Evolutionary conservation across 2,329 filamentous ascomycete species (phyloP).

Genomic region (Parastagonospora avenae): DNA sequence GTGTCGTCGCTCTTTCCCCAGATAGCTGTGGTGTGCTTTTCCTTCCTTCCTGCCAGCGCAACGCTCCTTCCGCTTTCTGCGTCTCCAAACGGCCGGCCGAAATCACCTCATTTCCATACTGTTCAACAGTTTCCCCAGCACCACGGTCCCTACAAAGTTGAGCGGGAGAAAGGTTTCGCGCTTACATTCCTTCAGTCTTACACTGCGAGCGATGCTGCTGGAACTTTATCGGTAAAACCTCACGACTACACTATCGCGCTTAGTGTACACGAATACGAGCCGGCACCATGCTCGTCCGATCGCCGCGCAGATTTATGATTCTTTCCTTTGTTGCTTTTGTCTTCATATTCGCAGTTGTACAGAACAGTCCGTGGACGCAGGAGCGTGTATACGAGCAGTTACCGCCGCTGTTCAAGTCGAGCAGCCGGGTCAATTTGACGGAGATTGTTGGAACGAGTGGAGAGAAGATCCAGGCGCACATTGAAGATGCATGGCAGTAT

Average conservation of each 20-base stretch:
- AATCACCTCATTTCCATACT: too few relatives aligned
- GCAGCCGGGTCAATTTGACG: conserved; percentile 15
- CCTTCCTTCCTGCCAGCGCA: too few relatives aligned
- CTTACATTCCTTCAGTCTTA: not conserved
- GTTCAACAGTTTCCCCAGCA: too few relatives aligned
- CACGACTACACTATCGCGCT: conserved; percentile 12
- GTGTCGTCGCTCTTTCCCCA: too few relatives aligned
- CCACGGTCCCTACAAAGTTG: too few relatives aligned
- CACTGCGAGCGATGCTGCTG: conserved; percentile 22
- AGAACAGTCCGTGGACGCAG: conserved; percentile 35
- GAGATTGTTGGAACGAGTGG: conserved; percentile 12
- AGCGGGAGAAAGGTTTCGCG: too few relatives aligned
- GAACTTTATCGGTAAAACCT: conserved; percentile 16
- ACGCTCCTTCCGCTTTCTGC: too few relatives aligned
- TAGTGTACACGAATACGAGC: conserved; percentile 24
- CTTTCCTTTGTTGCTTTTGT: conserved; percentile 43
- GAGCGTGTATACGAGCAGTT: conserved; percentile 33
- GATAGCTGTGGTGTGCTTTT: too few relatives aligned
- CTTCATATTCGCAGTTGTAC: conserved; percentile 35
- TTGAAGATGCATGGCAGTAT: conserved; percentile 31
- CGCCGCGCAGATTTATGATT: conserved; percentile 46
- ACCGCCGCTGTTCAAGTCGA: conserved; percentile 25
- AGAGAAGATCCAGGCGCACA: conserved; percentile 16
- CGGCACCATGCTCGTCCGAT: conserved; percentile 40
- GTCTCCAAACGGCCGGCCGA: too few relatives aligned